Percentiles rank a stretch among this genome's conserved stretches.
phyloP scores from a whole-genome alignment of 257 asterid genomes.

The Solanum gracilifrons region DNA sequence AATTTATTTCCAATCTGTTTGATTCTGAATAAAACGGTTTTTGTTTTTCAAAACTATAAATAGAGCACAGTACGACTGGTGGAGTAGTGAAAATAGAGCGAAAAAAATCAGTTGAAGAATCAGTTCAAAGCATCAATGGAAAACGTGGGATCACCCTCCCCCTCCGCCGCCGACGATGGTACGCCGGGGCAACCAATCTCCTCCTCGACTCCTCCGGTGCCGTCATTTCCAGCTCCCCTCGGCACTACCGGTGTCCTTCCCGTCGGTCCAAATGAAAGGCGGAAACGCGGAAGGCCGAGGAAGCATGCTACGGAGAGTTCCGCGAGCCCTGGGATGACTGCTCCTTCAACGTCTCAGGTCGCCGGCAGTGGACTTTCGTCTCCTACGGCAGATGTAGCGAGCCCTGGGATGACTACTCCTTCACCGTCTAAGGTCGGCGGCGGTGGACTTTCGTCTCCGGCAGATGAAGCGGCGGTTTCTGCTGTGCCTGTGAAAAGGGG shows the following conservation, averaged over 20 bases:
- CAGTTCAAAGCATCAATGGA: neutral
- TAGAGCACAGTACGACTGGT: too few species aligned
- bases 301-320: constrained; percentile 3
- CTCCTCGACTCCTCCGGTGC: neutral
- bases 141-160: constrained; percentile 3
- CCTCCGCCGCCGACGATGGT: neutral
- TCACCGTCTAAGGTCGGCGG: too few species aligned
- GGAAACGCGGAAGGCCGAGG: constrained; percentile 5
- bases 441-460: neutral
- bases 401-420: too few species aligned
- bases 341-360: neutral
- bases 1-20: neutral
- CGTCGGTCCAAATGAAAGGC: neutral
- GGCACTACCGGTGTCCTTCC: neutral
- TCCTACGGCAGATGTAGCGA: neutral
- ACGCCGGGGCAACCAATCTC: neutral
- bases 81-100: neutral
- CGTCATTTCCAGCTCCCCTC: neutral
- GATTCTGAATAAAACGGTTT: neutral
- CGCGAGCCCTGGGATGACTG: neutral
- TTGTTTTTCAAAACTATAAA: neutral
- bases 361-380: neutral
- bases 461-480: neutral
- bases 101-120: neutral
- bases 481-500: neutral